Conservation (phyloP, 352 stramenopile genomes). For the Poterioochromonas sp. region DNA sequence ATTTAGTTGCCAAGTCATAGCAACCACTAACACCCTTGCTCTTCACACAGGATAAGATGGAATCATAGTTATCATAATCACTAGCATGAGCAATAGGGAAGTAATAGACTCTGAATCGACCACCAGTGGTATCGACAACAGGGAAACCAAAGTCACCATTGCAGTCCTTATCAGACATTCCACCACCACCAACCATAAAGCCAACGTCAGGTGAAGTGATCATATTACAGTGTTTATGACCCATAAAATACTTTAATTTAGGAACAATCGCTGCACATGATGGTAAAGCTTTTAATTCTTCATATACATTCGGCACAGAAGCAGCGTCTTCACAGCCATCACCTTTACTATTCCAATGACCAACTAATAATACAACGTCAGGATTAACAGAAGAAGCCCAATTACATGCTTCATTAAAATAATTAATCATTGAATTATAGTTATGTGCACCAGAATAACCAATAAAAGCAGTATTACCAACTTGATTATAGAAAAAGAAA, state of each 20-base stretch:
- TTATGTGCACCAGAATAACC: constrained; percentile 25
- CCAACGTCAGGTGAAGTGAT: not conserved
- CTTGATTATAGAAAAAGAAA: constrained; percentile 20
- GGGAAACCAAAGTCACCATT: constrained; percentile 16
- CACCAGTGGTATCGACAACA: constrained; percentile 13
- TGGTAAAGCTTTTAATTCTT: not conserved
- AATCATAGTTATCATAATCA: constrained; percentile 6
- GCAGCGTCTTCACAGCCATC: constrained; percentile 6
- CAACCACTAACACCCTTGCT: constrained; percentile 3
- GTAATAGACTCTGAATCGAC: constrained; percentile 25
- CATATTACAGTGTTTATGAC: constrained; percentile 34
- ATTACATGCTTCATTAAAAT: constrained; percentile 21
- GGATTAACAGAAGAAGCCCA: not conserved
- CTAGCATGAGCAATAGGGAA: not conserved
- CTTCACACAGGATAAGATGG: not conserved
- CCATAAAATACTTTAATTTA: not conserved
- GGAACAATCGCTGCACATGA: not conserved
- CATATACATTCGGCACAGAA: constrained; percentile 12
- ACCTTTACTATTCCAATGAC: constrained; percentile 9
- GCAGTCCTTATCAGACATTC: constrained; percentile 22
- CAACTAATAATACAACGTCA: not conserved
- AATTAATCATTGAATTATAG: not conserved
- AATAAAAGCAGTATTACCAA: constrained; percentile 30
- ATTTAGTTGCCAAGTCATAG: constrained; percentile 18
- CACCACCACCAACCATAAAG: constrained; percentile 28